phyloP scores from a whole-genome alignment of 2,329 filamentous ascomycete species.

The Claviceps citrina region DNA sequence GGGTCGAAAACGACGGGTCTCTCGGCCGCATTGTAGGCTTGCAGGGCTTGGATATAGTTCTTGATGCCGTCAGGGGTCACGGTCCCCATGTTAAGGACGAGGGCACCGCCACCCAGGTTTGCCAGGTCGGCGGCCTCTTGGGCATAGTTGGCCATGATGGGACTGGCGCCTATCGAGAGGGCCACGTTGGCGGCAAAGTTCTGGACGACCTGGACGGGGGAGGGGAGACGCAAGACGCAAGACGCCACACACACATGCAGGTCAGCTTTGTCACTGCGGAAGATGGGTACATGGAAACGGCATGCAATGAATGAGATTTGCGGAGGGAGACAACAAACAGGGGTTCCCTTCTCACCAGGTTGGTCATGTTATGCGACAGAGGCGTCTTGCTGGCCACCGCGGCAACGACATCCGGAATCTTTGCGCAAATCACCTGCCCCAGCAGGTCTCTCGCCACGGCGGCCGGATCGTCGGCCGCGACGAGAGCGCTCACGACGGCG shows the following conservation, averaged over 20 bases:
- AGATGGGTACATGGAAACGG: too few species aligned
- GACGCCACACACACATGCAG: too few species aligned
- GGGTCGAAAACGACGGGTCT: constrained; percentile 76
- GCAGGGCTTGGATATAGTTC: constrained; percentile 59
- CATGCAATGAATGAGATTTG: too few species aligned
- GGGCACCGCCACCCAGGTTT: constrained; percentile 56
- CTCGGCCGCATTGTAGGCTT: constrained; percentile 64
- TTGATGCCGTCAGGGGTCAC: constrained; percentile 58
- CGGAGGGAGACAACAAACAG: too few species aligned
- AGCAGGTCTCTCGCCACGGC: constrained; percentile 44
- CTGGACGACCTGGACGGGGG: constrained; percentile 50
- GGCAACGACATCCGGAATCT: constrained; percentile 34
- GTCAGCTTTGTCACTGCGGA: too few species aligned
- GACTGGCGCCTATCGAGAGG: constrained; percentile 67
- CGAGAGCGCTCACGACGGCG: constrained; percentile 78
- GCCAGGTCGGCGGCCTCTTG: constrained; percentile 72
- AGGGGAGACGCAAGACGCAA: not conserved
- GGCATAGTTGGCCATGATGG: constrained; percentile 86
- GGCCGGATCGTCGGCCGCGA: constrained; percentile 54
- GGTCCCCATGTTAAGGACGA: constrained; percentile 93
- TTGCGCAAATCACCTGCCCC: constrained; percentile 31
- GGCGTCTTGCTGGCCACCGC: constrained; percentile 49
- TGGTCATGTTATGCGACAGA: constrained; percentile 93
- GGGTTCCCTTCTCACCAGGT: constrained; percentile 38
- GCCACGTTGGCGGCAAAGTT: constrained; percentile 90